Evolutionary conservation across 2,329 filamentous ascomycete genomes (phyloP).

Genomic region (Colletotrichum brevisporum): DNA sequence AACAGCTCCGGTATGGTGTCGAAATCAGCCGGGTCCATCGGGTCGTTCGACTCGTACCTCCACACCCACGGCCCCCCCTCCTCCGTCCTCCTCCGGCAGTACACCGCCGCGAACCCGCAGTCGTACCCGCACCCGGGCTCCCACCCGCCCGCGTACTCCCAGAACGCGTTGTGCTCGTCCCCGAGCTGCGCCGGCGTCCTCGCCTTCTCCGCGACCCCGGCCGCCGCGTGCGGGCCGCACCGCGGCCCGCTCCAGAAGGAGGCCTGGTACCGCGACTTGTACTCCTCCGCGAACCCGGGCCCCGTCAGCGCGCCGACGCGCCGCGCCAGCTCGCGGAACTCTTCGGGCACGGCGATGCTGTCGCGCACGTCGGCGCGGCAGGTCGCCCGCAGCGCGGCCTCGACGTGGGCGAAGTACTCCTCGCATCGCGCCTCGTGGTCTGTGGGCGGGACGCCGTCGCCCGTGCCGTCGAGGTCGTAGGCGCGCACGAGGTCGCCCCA

Average conservation of each 20-base stretch:
- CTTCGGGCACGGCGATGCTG: not conserved
- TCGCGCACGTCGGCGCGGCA: not conserved
- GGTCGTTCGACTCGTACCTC: not conserved
- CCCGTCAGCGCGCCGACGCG: not conserved
- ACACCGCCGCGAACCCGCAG: not conserved
- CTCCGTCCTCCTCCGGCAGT: not conserved
- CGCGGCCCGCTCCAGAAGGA: not conserved
- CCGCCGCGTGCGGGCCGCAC: not conserved
- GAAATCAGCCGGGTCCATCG: not conserved
- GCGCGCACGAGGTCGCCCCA: not conserved
- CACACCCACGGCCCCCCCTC: not conserved
- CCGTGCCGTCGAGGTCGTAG: not conserved
- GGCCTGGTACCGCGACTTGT: not conserved
- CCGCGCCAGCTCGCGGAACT: not conserved
- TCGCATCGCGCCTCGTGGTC: not conserved
- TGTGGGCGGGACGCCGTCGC: not conserved
- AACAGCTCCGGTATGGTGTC: not conserved
- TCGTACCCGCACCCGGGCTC: not conserved
- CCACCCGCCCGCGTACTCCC: not conserved
- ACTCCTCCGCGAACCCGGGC: not conserved
- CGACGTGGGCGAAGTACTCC: not conserved
- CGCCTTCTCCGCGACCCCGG: not conserved
- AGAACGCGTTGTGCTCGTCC: not conserved
- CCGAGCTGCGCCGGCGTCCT: not conserved
- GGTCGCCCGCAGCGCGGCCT: not conserved